Base-by-base conservation (phyloP, 2,329 filamentous ascomycete species). In the Dactylellina sp. region DNA sequence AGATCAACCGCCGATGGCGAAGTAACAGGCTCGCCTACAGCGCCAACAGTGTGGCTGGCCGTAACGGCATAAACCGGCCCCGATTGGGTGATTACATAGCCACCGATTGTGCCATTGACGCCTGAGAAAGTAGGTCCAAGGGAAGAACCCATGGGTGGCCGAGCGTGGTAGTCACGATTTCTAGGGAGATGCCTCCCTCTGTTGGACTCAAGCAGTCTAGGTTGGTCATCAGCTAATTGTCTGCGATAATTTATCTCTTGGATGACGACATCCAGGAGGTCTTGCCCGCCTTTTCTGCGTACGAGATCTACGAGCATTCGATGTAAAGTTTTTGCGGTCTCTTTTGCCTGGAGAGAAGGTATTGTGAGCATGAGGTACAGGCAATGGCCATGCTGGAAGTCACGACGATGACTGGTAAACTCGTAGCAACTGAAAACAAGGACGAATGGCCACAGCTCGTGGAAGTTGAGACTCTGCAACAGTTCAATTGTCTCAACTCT, bases 341-440 rank as follows among this genome's bases (percentile, higher is more conserved):
- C 18, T 39, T 35, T 46, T 18, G 46, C 35, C n/a, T 44, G 42
- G 25, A 16, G 40, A n/a, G 68, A 72, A 22, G 60, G 25, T 11
- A 55, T 44, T 24, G 68, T 65, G 6, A 72, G 25, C 68, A 72
- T 72, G 32, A 72, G 42, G 44, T 65, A 72, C n/a, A 72, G 55
- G 39, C 68, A 72, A 35, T 72, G 68, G 1, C 68, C 68, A 53
- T 72, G 68, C 22, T 65, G 68, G 32, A 72, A 72, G 40, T 65
- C 37, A 28, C 68, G 60, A 16, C 68, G 53, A 18, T 65, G 60
- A 42, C 68, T 65, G 35, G 68, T 72, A 50, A 72, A 72, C 55
- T 72, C 68, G 39, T 65, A 72, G 60, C 68, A 72, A 39, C 68
- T 72, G 22, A 65, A 72, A 20, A 65, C 68, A 39, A 65, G 37